Conservation (phyloP, 106 monocot species). For the Acorus gramineus region DNA sequence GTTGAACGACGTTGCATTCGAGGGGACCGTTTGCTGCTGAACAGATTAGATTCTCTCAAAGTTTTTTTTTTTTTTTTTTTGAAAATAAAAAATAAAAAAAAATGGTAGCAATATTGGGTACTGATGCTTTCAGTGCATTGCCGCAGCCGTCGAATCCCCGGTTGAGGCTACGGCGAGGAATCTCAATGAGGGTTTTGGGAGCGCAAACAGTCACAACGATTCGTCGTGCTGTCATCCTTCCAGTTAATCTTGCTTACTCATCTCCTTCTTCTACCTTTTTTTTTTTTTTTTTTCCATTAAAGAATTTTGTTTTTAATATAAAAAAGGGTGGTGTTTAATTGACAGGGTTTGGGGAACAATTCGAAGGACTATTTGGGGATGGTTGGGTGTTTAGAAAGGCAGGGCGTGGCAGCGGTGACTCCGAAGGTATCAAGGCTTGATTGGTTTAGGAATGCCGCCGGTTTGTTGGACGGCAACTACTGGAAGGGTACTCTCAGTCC, state of each 20-base stretch:
- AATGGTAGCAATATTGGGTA: no score
- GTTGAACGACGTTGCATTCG: no score
- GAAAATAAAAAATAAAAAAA: no score
- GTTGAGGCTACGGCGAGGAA: no score
- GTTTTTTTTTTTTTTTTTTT: no score
- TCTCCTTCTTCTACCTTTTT: slow-evolving; percentile 1
- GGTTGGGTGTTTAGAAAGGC: slow-evolving; percentile 26
- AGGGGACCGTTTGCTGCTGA: no score
- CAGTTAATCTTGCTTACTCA: slow-evolving; percentile 17
- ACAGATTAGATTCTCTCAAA: no score
- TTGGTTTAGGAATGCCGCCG: slow-evolving; percentile 87
- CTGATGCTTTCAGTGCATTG: no score
- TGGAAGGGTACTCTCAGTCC: slow-evolving; percentile 81
- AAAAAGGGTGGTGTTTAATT: not conserved
- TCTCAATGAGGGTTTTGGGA: no score
- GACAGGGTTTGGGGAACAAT: slow-evolving; percentile 90
- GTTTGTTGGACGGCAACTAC: slow-evolving; percentile 58
- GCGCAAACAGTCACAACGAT: no score
- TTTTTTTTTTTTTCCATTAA: slow-evolving; percentile 1
- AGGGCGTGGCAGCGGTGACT: slow-evolving; percentile 41
- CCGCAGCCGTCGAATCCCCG: no score
- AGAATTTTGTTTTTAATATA: no score
- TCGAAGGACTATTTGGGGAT: slow-evolving; percentile 51
- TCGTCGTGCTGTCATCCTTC: slow-evolving; percentile 73
- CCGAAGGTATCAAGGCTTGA: slow-evolving; percentile 72